Evolutionary conservation across 208 protist genomes (phyloP).

Genomic region (Crithidia expoeki): DNA sequence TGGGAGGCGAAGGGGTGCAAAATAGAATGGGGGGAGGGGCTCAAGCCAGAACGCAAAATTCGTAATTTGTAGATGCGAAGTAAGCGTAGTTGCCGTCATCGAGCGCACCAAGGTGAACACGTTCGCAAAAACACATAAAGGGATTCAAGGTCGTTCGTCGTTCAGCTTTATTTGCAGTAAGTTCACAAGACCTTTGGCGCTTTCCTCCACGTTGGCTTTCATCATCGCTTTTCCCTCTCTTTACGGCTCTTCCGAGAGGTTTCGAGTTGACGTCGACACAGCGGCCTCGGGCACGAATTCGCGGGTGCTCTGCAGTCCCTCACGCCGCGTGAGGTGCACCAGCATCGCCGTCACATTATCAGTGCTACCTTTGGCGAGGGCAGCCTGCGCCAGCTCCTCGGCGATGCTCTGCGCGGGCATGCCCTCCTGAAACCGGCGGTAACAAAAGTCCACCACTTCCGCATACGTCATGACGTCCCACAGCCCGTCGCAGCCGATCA

Average conservation of each 20-base stretch:
- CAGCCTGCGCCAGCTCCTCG: constrained; percentile 68
- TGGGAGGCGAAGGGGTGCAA: no score
- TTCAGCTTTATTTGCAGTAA: no score
- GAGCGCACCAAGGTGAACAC: background rate
- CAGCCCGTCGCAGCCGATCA: constrained; percentile 94
- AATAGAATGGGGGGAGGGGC: no score
- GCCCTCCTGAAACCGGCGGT: constrained; percentile 50
- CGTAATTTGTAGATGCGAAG: no score
- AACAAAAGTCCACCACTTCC: constrained; percentile 86
- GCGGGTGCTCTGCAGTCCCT: constrained; percentile 28
- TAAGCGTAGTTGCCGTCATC: no score
- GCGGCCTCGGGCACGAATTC: constrained; percentile 52
- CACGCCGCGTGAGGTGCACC: constrained; percentile 47
- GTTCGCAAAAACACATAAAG: no score
- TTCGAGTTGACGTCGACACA: constrained; percentile 54
- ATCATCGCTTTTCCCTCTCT: background rate
- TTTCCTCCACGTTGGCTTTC: constrained; percentile 1
- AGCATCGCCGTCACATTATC: constrained; percentile 91
- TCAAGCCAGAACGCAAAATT: no score
- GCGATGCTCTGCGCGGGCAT: constrained; percentile 65
- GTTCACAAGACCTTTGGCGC: background rate
- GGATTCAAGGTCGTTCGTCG: no score
- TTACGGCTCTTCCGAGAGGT: constrained; percentile 39
- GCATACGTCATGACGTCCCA: constrained; percentile 95
- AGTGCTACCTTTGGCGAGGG: constrained; percentile 81